Percentiles rank a stretch among this genome's conserved stretches.
These are phyloP conservation scores for Parascedosporium putredinis DNA, from an alignment of 2,329 filamentous ascomycete species.

Conservation along the genomic window DNA sequence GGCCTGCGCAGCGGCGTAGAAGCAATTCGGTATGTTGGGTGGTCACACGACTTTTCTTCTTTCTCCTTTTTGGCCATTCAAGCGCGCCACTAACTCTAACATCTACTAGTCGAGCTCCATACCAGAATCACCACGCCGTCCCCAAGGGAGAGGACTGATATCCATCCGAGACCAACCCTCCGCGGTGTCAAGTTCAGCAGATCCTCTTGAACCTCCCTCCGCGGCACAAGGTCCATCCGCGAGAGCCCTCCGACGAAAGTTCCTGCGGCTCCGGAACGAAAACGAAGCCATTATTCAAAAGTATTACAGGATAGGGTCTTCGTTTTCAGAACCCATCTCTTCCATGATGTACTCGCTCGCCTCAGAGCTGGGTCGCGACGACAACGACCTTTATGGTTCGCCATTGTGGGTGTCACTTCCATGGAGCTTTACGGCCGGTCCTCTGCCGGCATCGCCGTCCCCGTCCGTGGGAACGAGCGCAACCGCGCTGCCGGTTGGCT, in stretches of 20 bases:
- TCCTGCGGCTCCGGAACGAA: conserved; percentile 65
- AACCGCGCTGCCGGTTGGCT: conserved; percentile 62
- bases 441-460: conserved; percentile 63
- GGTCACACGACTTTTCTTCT: neutral
- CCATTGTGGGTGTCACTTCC: conserved; percentile 90
- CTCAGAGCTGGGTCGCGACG: conserved; percentile 88
- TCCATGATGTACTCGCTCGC: conserved; percentile 91
- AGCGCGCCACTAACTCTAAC: neutral
- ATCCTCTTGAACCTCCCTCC: conserved; percentile 42
- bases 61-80: too few relatives aligned
- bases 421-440: conserved; percentile 85
- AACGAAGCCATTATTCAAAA: conserved; percentile 66
- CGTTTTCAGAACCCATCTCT: conserved; percentile 89
- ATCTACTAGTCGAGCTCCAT: conserved; percentile 50
- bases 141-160: conserved; percentile 48
- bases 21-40: conserved; percentile 82
- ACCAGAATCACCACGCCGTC: conserved; percentile 50
- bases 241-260: conserved; percentile 57
- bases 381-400: conserved; percentile 94
- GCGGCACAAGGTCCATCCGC: conserved; percentile 55
- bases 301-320: conserved; percentile 81
- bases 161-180: conserved; percentile 38
- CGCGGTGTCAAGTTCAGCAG: conserved; percentile 32
- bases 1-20: conserved; percentile 68
- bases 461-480: conserved; percentile 43